phyloP scores from a whole-genome alignment of 768 basidiomycete species.

The Tylopilus sp. region DNA sequence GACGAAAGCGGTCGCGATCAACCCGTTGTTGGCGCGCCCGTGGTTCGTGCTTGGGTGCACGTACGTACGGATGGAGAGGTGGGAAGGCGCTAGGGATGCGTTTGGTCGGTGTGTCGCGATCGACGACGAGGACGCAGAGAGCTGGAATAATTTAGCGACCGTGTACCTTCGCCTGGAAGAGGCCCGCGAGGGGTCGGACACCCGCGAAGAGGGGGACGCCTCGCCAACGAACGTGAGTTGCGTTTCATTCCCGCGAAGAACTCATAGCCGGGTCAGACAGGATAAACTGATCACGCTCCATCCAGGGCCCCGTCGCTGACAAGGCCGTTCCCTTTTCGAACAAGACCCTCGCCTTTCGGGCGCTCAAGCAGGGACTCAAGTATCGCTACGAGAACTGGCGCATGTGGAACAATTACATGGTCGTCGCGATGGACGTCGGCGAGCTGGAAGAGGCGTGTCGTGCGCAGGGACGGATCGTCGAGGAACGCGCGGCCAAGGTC shows the following conservation, averaged over 20 bases:
- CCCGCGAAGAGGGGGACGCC: conserved; percentile 30
- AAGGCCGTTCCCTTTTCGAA: conserved; percentile 58
- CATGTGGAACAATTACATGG: conserved; percentile 98
- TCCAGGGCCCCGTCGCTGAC: conserved; percentile 18
- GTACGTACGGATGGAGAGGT: conserved; percentile 74
- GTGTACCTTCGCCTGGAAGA: conserved; percentile 84
- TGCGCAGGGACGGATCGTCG: conserved; percentile 78
- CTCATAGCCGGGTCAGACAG: too few relatives aligned
- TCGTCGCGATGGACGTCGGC: conserved; percentile 89
- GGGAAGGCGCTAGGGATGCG: conserved; percentile 79
- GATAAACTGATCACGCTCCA: conserved; percentile 17
- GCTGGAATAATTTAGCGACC: conserved; percentile 96
- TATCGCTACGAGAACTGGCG: conserved; percentile 89
- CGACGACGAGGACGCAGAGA: conserved; percentile 96
- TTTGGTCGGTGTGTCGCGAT: conserved; percentile 85
- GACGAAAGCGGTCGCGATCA: conserved; percentile 75
- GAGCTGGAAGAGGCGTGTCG: conserved; percentile 86
- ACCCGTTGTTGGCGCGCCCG: conserved; percentile 79
- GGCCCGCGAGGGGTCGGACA: conserved; percentile 29
- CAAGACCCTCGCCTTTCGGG: conserved; percentile 87
- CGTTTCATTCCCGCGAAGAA: too few relatives aligned
- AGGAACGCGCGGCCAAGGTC: conserved; percentile 41
- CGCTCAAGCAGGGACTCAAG: conserved; percentile 86
- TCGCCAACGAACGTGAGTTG: too few relatives aligned
- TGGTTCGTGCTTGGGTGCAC: conserved; percentile 99